phyloP scores from a whole-genome alignment of 2,329 filamentous ascomycete species.

The Aspergillus sp. region DNA sequence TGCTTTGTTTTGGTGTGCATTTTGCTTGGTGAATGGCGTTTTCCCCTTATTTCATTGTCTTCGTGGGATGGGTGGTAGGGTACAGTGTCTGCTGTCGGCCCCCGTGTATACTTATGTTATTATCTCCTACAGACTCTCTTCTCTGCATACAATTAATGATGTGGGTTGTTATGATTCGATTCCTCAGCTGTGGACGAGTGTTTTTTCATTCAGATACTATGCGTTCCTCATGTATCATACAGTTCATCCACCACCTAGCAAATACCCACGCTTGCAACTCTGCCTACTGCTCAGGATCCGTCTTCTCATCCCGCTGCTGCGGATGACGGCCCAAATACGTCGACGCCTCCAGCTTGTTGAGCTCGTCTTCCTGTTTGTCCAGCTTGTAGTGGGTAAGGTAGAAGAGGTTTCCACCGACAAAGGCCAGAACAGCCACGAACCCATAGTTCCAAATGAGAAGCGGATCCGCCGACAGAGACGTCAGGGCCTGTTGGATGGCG shows the following conservation, averaged over 20 bases:
- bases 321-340: constrained; percentile 15
- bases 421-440: constrained; percentile 60
- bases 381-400: constrained; percentile 64
- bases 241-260: neutral
- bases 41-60: neutral
- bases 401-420: constrained; percentile 62
- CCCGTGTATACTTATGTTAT: neutral
- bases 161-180: neutral
- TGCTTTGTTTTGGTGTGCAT: neutral
- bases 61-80: neutral
- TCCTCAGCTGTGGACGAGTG: too few relatives aligned
- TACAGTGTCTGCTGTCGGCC: neutral
- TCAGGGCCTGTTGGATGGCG: constrained; percentile 67
- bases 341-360: constrained; percentile 49
- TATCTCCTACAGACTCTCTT: neutral
- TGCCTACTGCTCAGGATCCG: constrained; percentile 1
- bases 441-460: constrained; percentile 72
- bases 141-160: neutral
- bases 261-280: neutral
- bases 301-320: constrained; percentile 3
- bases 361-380: constrained; percentile 65
- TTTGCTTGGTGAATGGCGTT: constrained; percentile 2
- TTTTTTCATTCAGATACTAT: too few relatives aligned
- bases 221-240: too few relatives aligned
- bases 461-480: constrained; percentile 61